These are phyloP conservation scores for Boechera retrofracta DNA, from an alignment of 345 rosid genomes.

Conservation along the genomic window DNA sequence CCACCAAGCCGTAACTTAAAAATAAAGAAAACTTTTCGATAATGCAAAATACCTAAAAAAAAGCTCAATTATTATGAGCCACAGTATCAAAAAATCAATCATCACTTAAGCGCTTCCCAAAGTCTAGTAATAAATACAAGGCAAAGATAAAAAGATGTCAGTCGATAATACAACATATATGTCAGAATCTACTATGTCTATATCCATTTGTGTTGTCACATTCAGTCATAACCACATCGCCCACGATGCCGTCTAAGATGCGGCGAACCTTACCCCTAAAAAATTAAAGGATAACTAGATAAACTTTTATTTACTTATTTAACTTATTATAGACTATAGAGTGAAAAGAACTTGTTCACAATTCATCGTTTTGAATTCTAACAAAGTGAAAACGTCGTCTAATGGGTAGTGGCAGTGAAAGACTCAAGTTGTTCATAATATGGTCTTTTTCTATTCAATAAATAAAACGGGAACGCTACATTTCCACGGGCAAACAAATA, in stretches of 20 bases:
- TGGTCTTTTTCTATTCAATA: background rate
- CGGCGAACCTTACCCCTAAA: conserved; percentile 14
- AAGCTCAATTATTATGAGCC: conserved; percentile 17
- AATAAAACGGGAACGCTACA: conserved; percentile 2
- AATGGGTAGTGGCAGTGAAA: background rate
- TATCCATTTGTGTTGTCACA: conserved; percentile 20
- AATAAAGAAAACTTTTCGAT: conserved; percentile 8
- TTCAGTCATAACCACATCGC: conserved; percentile 4
- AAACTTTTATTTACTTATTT: no score
- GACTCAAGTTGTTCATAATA: conserved; percentile 1
- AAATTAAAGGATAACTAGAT: background rate
- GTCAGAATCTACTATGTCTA: conserved; percentile 19
- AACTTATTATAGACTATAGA: no score
- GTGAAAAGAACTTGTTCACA: background rate
- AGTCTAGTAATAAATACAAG: conserved; percentile 9
- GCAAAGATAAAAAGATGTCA: conserved; percentile 8
- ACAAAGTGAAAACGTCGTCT: background rate
- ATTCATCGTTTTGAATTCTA: background rate
- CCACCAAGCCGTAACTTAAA: conserved; percentile 18
- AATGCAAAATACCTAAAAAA: background rate
- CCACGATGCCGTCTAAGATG: background rate
- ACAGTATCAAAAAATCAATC: conserved; percentile 9
- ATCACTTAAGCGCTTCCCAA: conserved; percentile 28
- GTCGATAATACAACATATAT: conserved; percentile 21
- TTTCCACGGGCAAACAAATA: background rate